Evolutionary conservation across 306 rosid genomes (phyloP), one percentile per base, ranked within the genome.

Genomic region (Rosa chinensis): DNA sequence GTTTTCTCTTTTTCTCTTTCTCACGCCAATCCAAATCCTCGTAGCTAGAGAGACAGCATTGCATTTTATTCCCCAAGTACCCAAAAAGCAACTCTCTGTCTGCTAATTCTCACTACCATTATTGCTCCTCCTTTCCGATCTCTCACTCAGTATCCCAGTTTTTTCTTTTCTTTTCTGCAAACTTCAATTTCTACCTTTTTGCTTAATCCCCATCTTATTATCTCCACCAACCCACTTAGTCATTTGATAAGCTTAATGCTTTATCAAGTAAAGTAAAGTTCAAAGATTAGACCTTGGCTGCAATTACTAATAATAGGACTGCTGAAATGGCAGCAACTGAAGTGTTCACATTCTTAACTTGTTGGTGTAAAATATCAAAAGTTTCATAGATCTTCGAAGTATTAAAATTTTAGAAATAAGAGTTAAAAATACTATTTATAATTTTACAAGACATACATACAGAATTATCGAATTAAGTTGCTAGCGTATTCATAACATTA

Each of bases 51-150:
- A 84, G 91, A 90, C 96, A 85, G 82, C 90, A 86, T 85, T 90
- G 72, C 72, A 86, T 84, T 89, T 92, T 88, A 90, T 94, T 92
- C 98, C 85, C 87, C 88, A 89, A 89, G 97, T 91, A 89, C 95
- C 90, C 93, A 87, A 94, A 92, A 94, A 88, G 96, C 90, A 94
- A 82, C 74, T 43, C 84, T 83, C 86, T 90, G 93, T 94, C 98
- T 90, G 89, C 94, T 89, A 89, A 89, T 91, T 90, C 88, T 84
- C 84, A 75, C 53, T 74, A 40, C 72, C 72, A 66, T 89, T 88
- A 90, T 92, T 88, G 89, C 90, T 89, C 50, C 82, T 66, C 69
- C 82, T 17, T 70, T 77, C 80, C 35, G 6, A 14, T 78, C 70
- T 75, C 77, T 73, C 82, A 80, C 71, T 77, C 82, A 55, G 82